Conservation (phyloP, 73 alveolate species). For the Paramecium sonneborni region DNA sequence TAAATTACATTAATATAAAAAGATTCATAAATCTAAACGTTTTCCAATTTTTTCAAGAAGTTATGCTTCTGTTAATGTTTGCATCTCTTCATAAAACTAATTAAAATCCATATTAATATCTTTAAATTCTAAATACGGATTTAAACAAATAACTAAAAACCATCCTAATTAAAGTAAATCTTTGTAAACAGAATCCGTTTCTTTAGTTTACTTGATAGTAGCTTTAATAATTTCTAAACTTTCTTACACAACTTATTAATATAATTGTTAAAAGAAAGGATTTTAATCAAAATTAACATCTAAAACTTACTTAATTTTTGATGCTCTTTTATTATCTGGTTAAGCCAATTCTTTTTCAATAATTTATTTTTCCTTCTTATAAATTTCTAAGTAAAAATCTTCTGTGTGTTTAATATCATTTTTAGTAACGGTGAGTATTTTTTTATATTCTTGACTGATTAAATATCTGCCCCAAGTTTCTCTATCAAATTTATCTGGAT, state of each 20-base stretch:
- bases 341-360: constrained; percentile 17
- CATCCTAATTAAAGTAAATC: constrained; percentile 36
- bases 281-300: constrained; percentile 48
- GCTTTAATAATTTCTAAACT: neutral
- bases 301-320: constrained; percentile 10
- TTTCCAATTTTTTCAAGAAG: neutral
- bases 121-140: constrained; percentile 50
- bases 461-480: constrained; percentile 60
- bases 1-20: neutral
- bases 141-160: constrained; percentile 31
- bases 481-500: constrained; percentile 50
- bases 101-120: constrained; percentile 41
- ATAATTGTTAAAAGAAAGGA: neutral
- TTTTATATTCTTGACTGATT: constrained; percentile 31
- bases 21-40: constrained; percentile 23
- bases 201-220: neutral
- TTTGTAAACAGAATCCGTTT: neutral
- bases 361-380: constrained; percentile 25
- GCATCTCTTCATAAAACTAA: constrained; percentile 29
- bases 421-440: constrained; percentile 25
- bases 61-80: neutral
- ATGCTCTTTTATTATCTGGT: constrained; percentile 46
- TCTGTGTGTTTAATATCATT: constrained; percentile 52
- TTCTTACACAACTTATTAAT: constrained; percentile 36
- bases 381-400: constrained; percentile 46